Evolutionary conservation across 768 basidiomycete genomes (phyloP).

Genomic region (Tubosaeta brunneosetosa): DNA sequence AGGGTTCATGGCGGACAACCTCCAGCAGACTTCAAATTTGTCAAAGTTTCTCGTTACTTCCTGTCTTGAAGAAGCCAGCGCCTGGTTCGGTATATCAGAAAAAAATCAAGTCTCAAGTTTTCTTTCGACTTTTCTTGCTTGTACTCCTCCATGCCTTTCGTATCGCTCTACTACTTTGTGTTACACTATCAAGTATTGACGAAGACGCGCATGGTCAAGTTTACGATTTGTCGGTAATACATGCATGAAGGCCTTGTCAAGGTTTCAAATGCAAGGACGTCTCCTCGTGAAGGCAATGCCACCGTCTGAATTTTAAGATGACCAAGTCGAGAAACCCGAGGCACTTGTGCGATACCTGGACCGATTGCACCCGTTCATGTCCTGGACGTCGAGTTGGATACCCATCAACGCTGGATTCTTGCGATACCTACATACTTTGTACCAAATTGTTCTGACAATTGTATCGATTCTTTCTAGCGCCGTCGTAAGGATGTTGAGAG

Average conservation of each 20-base stretch:
- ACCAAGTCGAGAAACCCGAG: conserved; percentile 13
- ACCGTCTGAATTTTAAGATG: conserved; percentile 23
- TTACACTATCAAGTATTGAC: conserved; percentile 38
- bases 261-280: conserved; percentile 16
- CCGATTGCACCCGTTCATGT: not conserved
- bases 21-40: conserved; percentile 39
- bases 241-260: conserved; percentile 30
- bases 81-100: conserved; percentile 52
- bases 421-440: not conserved
- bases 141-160: conserved; percentile 35
- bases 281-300: conserved; percentile 13
- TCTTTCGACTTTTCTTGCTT: conserved; percentile 50
- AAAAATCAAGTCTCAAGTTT: conserved; percentile 66
- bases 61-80: conserved; percentile 42
- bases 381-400: conserved; percentile 5
- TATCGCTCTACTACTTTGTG: conserved; percentile 47
- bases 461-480: not conserved
- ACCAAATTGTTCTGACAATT: not conserved
- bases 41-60: conserved; percentile 49
- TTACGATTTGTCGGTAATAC: conserved; percentile 35
- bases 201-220: conserved; percentile 36
- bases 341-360: not conserved
- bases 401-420: not conserved
- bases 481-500: not conserved
- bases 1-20: conserved; percentile 42